Conservation (phyloP, 2,329 filamentous ascomycete genomes). For the Monosporascus ibericus region DNA sequence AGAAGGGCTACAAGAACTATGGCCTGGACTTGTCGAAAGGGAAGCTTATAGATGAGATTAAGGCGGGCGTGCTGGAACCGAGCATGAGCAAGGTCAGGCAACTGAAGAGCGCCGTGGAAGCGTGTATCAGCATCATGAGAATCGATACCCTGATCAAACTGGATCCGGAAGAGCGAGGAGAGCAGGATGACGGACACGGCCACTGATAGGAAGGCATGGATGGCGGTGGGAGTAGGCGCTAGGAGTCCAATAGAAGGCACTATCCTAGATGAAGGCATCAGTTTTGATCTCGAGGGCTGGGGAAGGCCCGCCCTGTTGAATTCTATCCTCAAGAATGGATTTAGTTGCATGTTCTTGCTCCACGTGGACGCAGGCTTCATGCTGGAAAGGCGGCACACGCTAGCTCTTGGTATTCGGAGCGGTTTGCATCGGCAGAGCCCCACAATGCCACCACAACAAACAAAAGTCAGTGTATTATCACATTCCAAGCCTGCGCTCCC, state of each 20-base stretch:
- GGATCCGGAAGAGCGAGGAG: constrained; percentile 75
- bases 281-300: background rate
- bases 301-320: background rate
- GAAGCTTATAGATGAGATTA: constrained; percentile 87
- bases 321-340: background rate
- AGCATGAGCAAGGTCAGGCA: constrained; percentile 98
- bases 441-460: background rate
- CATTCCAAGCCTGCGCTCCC: background rate
- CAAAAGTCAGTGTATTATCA: background rate
- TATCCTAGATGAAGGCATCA: background rate
- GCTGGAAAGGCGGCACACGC: background rate
- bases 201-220: constrained; percentile 48
- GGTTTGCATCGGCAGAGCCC: constrained; percentile 15
- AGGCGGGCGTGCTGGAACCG: constrained; percentile 91
- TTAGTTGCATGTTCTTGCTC: background rate
- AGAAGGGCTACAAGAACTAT: constrained; percentile 99
- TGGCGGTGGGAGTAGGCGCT: constrained; percentile 3
- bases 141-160: constrained; percentile 98
- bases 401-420: constrained; percentile 4
- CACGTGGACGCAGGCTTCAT: background rate
- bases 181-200: constrained; percentile 78
- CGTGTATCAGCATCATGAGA: constrained; percentile 97
- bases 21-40: constrained; percentile 85
- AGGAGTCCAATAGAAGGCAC: background rate
- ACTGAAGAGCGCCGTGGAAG: constrained; percentile 96